Evolutionary conservation across 192 early-diverging fungal genomes (phyloP).

Genomic region (Fimicolochytrium jonesii): DNA sequence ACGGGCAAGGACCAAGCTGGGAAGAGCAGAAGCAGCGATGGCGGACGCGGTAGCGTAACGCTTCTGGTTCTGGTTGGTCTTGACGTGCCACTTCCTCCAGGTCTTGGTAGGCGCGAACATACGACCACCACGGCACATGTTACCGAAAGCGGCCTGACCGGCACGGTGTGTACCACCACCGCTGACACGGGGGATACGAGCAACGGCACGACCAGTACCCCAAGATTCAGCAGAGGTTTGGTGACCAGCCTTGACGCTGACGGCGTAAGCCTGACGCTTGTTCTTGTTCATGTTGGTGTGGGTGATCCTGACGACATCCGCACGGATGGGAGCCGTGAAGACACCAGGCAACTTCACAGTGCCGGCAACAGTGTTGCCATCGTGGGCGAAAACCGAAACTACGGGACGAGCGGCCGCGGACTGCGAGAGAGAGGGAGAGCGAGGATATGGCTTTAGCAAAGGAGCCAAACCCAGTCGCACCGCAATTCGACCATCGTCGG

Average conservation of each 20-base stretch:
- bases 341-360: constrained; percentile 84
- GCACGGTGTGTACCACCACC: constrained; percentile 95
- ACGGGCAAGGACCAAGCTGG: constrained; percentile 89
- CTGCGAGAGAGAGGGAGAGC: neutral
- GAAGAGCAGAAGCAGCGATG: constrained; percentile 89
- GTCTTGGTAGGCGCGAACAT: constrained; percentile 99
- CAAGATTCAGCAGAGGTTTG: constrained; percentile 98
- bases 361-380: constrained; percentile 63
- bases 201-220: constrained; percentile 96
- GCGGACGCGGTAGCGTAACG: constrained; percentile 95
- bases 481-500: too few species aligned
- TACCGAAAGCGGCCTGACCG: constrained; percentile 98
- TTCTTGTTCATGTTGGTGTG: constrained; percentile 99
- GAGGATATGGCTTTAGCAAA: neutral
- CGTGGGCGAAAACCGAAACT: constrained; percentile 83
- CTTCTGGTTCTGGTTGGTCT: constrained; percentile 98
- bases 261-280: constrained; percentile 95
- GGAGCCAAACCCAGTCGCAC: neutral
- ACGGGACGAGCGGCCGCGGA: constrained; percentile 69
- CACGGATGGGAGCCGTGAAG: constrained; percentile 95
- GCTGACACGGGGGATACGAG: constrained; percentile 97
- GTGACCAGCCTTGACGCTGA: constrained; percentile 94
- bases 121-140: constrained; percentile 98
- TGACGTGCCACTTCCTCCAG: constrained; percentile 99
- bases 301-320: constrained; percentile 84